Conservation (phyloP, 768 basidiomycete species). For the Lentinula aciculospora region DNA sequence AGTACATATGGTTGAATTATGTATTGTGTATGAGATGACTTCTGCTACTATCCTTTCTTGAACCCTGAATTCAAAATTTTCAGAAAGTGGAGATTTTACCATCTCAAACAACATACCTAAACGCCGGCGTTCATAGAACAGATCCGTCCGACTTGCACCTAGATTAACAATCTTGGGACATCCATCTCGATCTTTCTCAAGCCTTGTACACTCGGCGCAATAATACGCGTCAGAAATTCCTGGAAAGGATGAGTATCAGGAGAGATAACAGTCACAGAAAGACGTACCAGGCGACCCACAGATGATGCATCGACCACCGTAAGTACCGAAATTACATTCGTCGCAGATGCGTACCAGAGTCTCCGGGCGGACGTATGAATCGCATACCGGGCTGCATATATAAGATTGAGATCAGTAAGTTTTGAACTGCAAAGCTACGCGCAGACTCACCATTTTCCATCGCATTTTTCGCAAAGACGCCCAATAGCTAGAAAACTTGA, state of each 20-base stretch:
- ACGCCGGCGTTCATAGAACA: slow-evolving; percentile 88
- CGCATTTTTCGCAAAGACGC: slow-evolving; percentile 97
- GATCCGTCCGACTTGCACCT: slow-evolving; percentile 85
- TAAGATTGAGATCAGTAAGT: neutral
- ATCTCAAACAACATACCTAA: slow-evolving; percentile 45
- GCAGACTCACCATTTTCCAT: slow-evolving; percentile 91
- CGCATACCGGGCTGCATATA: slow-evolving; percentile 84
- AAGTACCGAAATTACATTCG: slow-evolving; percentile 99
- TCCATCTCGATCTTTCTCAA: slow-evolving; percentile 97
- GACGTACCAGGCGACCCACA: slow-evolving; percentile 87
- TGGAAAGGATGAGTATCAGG: slow-evolving; percentile 20
- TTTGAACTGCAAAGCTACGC: neutral
- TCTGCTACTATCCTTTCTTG: slow-evolving; percentile 49
- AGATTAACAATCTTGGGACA: slow-evolving; percentile 98
- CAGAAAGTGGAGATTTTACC: neutral
- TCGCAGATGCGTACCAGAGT: slow-evolving; percentile 98
- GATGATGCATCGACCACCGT: slow-evolving; percentile 96
- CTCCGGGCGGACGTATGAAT: slow-evolving; percentile 98
- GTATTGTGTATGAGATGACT: too few species aligned
- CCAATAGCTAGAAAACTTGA: slow-evolving; percentile 83
- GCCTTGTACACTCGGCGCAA: slow-evolving; percentile 90
- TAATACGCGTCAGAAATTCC: slow-evolving; percentile 99
- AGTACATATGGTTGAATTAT: too few species aligned
- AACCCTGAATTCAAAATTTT: slow-evolving; percentile 40
- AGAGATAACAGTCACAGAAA: neutral